These are phyloP conservation scores for Harringtonia lauricola DNA, from an alignment of 2,329 filamentous ascomycete genomes.

Conservation along the genomic window DNA sequence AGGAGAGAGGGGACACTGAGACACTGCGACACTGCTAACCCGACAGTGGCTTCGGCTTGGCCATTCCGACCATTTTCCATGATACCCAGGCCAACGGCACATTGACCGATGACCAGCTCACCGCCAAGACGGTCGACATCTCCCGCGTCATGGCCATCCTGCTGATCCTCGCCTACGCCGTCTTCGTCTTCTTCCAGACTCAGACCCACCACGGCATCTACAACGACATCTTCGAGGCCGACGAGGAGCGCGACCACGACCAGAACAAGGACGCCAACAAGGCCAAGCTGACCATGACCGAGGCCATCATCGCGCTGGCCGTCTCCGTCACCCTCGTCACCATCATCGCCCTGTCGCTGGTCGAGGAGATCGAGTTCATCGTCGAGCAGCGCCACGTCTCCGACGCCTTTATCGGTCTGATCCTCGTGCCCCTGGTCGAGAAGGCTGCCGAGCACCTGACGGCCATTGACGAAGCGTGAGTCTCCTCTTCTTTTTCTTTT, in stretches of 20 bases:
- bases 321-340: constrained; percentile 59
- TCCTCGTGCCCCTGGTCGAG: constrained; percentile 71
- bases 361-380: constrained; percentile 57
- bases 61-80: constrained; percentile 46
- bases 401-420: constrained; percentile 53
- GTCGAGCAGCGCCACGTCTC: constrained; percentile 33
- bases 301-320: constrained; percentile 54
- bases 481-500: neutral
- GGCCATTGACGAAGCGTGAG: constrained; percentile 63
- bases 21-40: neutral
- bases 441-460: constrained; percentile 81
- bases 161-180: constrained; percentile 55
- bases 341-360: constrained; percentile 62
- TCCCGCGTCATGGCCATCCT: constrained; percentile 62
- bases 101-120: constrained; percentile 27
- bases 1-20: too few species aligned
- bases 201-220: constrained; percentile 68
- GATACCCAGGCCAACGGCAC: constrained; percentile 25
- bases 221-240: constrained; percentile 59
- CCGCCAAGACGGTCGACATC: constrained; percentile 46
- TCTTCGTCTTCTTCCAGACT: constrained; percentile 65
- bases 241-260: constrained; percentile 57
- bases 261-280: constrained; percentile 47
- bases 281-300: constrained; percentile 63
- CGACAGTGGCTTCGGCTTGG: constrained; percentile 34